Evolutionary conservation across 2,329 filamentous ascomycete genomes (phyloP).

Genomic region (Neoascochyta sp.): DNA sequence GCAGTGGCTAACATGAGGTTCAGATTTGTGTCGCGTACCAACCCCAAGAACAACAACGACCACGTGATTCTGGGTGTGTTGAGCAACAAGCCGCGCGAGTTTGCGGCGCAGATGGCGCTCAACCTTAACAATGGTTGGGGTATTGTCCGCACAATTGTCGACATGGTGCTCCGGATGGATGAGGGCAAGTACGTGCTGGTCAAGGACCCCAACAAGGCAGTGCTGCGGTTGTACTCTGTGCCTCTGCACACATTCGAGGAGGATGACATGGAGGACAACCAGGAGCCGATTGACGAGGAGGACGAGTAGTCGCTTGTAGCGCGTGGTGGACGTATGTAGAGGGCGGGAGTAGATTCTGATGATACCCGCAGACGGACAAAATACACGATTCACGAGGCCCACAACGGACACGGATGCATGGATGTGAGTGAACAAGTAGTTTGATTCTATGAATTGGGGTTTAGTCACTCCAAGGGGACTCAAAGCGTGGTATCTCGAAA

Average conservation of each 20-base stretch:
- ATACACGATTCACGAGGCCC: too few relatives aligned
- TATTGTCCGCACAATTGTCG: conserved; percentile 95
- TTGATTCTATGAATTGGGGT: too few relatives aligned
- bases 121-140: conserved; percentile 97
- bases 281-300: conserved; percentile 52
- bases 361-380: conserved; percentile 23
- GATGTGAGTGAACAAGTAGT: too few relatives aligned
- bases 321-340: conserved; percentile 1
- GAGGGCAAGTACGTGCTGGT: conserved; percentile 77
- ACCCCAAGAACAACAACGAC: conserved; percentile 87
- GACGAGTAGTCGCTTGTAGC: conserved; percentile 45
- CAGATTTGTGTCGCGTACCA: conserved; percentile 91
- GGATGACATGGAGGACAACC: conserved; percentile 72
- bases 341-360: conserved; percentile 10
- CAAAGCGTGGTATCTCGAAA: too few relatives aligned
- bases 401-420: too few relatives aligned
- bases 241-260: conserved; percentile 87
- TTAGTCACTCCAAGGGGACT: too few relatives aligned
- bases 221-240: conserved; percentile 89
- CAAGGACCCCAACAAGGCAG: conserved; percentile 94
- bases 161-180: conserved; percentile 78
- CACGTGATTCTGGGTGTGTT: conserved; percentile 94
- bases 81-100: conserved; percentile 96
- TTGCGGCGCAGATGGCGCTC: conserved; percentile 96
- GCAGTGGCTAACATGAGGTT: conserved; percentile 6